Conservation (phyloP, 225 moss, liverwort and hornwort species). For the Takakia lepidozioides region DNA sequence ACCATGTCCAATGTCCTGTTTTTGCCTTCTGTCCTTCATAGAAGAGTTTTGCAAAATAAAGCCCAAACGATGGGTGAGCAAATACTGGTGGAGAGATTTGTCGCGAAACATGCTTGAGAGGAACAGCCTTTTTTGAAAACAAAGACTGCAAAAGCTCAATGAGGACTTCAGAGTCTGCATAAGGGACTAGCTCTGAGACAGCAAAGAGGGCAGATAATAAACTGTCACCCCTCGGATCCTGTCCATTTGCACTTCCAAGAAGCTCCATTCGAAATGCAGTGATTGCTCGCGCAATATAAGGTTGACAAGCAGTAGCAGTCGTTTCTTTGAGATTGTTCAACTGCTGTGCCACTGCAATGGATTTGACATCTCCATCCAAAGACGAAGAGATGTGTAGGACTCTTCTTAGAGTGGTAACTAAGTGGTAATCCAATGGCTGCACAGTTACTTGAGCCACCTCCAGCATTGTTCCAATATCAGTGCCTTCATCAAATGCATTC, state of each 20-base stretch:
- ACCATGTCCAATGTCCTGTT: no score
- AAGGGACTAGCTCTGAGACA: constrained; percentile 41
- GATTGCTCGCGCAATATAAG: constrained; percentile 46
- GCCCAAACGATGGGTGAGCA: no score
- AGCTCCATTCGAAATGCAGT: constrained; percentile 14
- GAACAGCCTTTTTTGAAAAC: constrained; percentile 21
- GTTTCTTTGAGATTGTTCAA: constrained; percentile 29
- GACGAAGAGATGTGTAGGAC: constrained; percentile 28
- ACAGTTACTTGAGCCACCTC: no score
- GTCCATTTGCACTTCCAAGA: constrained; percentile 2
- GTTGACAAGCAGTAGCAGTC: constrained; percentile 30
- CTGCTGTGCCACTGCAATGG: constrained; percentile 20
- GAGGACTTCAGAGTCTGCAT: constrained; percentile 38
- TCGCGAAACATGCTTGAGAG: no score
- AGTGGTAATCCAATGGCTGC: no score
- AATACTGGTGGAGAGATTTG: no score
- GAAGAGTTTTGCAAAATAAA: no score
- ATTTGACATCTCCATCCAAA: constrained; percentile 12
- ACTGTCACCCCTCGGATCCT: constrained; percentile 18
- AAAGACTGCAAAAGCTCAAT: constrained; percentile 47
- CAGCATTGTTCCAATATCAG: no score
- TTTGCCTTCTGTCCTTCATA: no score
- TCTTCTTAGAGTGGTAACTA: no score
- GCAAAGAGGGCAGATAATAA: constrained; percentile 48
- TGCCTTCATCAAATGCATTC: constrained; percentile 40